Base-by-base conservation (phyloP, 116 monocot species). In the Zostera marina region DNA sequence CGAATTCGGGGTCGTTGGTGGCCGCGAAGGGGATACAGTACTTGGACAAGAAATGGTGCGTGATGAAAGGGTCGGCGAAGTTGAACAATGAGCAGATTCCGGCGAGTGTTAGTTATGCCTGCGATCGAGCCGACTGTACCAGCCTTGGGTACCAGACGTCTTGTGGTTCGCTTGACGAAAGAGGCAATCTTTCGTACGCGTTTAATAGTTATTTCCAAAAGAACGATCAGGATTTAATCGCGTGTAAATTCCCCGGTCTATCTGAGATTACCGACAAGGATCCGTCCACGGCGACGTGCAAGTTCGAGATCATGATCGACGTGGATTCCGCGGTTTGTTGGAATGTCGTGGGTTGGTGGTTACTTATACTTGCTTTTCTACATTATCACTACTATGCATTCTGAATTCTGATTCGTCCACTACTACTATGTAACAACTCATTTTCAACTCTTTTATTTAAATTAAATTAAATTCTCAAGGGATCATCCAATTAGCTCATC, bases 141-240 rank as follows among this genome's bases (percentile, higher is more conserved):
- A 76, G 86, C 63, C 78, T 87, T 4, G 86, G 86, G 5, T 87
- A 87, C 38, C 55, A 62, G 59, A 80, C 81, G 1, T 77, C 84
- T 0, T 93, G 93, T 8, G 65, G 84, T 1, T 61, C 61, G 57
- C 73, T 96, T 4, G 85, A 96, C 59, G 65, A 62, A 0, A 59
- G 65, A 14, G 89, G 85, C 5, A 96, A 96, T 57, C 58, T 85
- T 11, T 96, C 94, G 0, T 96, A 85, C 59, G 89, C 89, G n/a
- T 89, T 79, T 67, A 96, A 96, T 53, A 85, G 74, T 62, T 96
- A 81, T 63, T 87, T 73, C 62, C 86, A 87, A 60, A 72, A 61
- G 66, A 81, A 73, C 17, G 78, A 85, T 41, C 94, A 96, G 69
- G 82, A 81, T 24, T 68, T 55, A 21, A 52, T 59, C 26, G 86